These are phyloP conservation scores for Fusarium sp. DNA, from an alignment of 2,329 filamentous ascomycete species.

Conservation along the genomic window DNA sequence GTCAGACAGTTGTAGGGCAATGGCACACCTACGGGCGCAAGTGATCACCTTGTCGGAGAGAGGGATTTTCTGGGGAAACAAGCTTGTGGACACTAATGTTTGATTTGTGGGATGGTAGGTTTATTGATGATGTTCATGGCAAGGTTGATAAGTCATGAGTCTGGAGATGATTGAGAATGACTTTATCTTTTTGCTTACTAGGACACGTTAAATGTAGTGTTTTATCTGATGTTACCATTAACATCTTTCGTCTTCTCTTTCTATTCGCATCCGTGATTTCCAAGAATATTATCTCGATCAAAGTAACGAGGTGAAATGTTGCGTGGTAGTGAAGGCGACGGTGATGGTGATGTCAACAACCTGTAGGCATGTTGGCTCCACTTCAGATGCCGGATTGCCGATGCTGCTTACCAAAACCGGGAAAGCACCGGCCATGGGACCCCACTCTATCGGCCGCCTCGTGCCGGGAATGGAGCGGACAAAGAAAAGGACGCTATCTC, in stretches of 20 bases:
- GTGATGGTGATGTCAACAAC: conserved; percentile 32
- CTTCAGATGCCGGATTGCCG: conserved; percentile 45
- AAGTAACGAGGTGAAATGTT: conserved; percentile 6
- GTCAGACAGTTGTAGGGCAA: not conserved
- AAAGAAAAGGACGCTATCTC: conserved; percentile 17
- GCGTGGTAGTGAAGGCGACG: not conserved
- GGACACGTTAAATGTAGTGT: not conserved
- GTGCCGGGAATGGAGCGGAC: conserved; percentile 35
- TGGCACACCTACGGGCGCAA: conserved; percentile 28
- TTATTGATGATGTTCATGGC: conserved; percentile 1
- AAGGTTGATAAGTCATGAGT: not conserved
- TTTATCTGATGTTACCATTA: not conserved
- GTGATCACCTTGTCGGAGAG: conserved; percentile 11
- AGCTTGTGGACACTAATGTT: conserved; percentile 27
- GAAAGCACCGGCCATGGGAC: conserved; percentile 10
- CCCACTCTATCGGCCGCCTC: conserved; percentile 31
- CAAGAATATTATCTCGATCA: not conserved
- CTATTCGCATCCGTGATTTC: not conserved
- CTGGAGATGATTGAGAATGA: not conserved
- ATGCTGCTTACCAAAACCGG: conserved; percentile 25
- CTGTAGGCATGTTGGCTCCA: conserved; percentile 9
- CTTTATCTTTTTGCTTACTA: not conserved
- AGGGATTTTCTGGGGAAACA: conserved; percentile 36
- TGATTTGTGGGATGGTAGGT: conserved; percentile 18
- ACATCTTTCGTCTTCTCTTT: not conserved